A percentile compares a stretch with the other conserved stretches of the same genome.
Conservation (phyloP, 169 alveolate genomes). For the Plasmodium cynomolgi region DNA sequence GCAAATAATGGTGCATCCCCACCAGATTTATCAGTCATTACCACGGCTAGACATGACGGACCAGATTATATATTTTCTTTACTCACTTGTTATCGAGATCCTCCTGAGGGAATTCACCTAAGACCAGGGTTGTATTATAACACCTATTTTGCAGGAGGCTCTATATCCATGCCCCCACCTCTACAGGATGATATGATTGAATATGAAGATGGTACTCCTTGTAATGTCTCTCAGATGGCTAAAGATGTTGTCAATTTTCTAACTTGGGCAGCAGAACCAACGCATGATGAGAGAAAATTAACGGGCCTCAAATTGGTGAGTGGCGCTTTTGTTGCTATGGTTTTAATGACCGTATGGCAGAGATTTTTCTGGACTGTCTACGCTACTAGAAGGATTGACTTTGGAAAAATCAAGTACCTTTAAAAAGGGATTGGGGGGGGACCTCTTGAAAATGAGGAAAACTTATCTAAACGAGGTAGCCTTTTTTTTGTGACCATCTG, state of each 20-base stretch:
- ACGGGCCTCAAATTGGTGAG: constrained; percentile 83
- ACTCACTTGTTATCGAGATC: constrained; percentile 95
- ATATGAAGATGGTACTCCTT: constrained; percentile 97
- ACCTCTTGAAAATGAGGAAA: neutral
- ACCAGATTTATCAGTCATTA: constrained; percentile 94
- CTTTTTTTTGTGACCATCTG: neutral
- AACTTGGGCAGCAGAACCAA: constrained; percentile 91
- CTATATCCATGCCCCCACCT: constrained; percentile 98
- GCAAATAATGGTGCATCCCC: constrained; percentile 98
- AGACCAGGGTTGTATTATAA: constrained; percentile 95
- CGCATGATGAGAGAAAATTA: constrained; percentile 89
- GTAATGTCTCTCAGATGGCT: constrained; percentile 97
- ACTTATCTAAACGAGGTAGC: neutral
- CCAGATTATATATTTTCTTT: constrained; percentile 95
- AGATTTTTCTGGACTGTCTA: constrained; percentile 89
- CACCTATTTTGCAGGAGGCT: constrained; percentile 96
- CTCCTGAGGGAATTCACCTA: constrained; percentile 96
- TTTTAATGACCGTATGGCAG: constrained; percentile 88
- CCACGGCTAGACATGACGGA: constrained; percentile 93
- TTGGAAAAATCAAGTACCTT: constrained; percentile 85
- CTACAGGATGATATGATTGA: constrained; percentile 97
- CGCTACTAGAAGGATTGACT: constrained; percentile 90
- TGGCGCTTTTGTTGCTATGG: constrained; percentile 86
- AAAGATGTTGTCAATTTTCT: constrained; percentile 89
- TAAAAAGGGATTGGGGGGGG: neutral